Evolutionary conservation across 331 rosid species (phyloP).

Genomic region (Saraca asoca): DNA sequence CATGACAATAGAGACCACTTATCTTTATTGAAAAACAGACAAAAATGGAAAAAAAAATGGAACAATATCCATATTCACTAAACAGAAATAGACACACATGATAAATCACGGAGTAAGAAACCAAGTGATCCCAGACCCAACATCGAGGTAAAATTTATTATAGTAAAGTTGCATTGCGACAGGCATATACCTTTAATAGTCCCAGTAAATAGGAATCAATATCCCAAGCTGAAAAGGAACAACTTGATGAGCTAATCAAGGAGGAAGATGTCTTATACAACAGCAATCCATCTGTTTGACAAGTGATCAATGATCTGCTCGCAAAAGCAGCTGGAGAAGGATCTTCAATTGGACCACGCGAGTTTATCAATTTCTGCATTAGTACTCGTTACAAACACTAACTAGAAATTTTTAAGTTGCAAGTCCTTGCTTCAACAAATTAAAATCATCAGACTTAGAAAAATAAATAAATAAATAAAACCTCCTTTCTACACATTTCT

Average conservation of each 20-base stretch:
- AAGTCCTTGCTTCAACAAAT: constrained; percentile 20
- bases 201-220: constrained; percentile 71
- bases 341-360: constrained; percentile 89
- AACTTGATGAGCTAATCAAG: constrained; percentile 74
- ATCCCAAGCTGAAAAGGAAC: constrained; percentile 80
- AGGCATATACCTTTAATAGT: constrained; percentile 72
- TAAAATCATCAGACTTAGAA: constrained; percentile 16
- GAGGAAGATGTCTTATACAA: constrained; percentile 74
- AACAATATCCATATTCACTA: constrained; percentile 4
- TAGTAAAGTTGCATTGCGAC: constrained; percentile 9
- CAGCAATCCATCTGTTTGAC: constrained; percentile 75
- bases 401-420: constrained; percentile 26
- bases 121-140: constrained; percentile 4
- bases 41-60: constrained; percentile 5
- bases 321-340: constrained; percentile 84
- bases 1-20: constrained; percentile 11
- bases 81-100: background rate
- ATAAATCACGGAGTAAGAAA: constrained; percentile 1
- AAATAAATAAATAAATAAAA: constrained; percentile 7
- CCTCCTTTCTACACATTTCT: constrained; percentile 14
- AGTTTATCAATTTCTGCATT: constrained; percentile 89
- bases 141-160: constrained; percentile 3
- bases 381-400: constrained; percentile 50
- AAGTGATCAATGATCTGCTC: constrained; percentile 64
- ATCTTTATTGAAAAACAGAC: constrained; percentile 9